Percentiles rank a stretch among this genome's conserved stretches.
Evolutionary conservation across 345 rosid genomes (phyloP).

Genomic region (Aegle marmelos): DNA sequence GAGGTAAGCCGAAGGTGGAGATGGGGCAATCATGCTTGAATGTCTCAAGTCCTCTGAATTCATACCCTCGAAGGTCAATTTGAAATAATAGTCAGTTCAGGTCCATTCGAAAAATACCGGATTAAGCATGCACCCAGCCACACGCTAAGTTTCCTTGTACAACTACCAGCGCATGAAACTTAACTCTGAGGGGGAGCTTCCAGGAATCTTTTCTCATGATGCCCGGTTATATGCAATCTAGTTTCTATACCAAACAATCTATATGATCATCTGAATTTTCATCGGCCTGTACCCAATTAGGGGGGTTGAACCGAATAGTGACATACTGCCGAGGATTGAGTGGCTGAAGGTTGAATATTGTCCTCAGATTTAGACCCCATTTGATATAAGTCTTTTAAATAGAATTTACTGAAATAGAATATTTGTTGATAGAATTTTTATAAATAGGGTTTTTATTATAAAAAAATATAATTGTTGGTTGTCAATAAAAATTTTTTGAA

Average conservation of each 20-base stretch:
- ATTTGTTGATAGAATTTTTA: no score
- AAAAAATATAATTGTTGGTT: no score
- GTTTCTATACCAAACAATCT: background rate
- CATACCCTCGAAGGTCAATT: no score
- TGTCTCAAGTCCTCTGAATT: background rate
- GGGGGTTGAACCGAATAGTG: background rate
- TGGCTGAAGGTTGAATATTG: background rate
- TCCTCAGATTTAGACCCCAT: background rate
- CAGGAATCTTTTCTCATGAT: background rate
- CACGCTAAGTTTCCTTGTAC: background rate
- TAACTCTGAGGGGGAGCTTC: background rate
- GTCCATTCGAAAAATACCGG: background rate
- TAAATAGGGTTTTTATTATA: no score
- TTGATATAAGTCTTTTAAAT: background rate
- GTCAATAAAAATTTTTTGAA: no score
- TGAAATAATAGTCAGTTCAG: background rate
- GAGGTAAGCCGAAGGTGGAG: constrained; percentile 87
- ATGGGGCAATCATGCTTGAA: constrained; percentile 57
- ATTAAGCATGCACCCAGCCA: background rate
- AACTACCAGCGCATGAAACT: background rate
- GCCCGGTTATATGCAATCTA: background rate
- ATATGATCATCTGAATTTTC: background rate
- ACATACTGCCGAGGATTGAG: background rate
- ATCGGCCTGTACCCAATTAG: background rate
- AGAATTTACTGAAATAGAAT: no score